Conservation (phyloP, 2,329 filamentous ascomycete genomes). For the Fusarium longipes region DNA sequence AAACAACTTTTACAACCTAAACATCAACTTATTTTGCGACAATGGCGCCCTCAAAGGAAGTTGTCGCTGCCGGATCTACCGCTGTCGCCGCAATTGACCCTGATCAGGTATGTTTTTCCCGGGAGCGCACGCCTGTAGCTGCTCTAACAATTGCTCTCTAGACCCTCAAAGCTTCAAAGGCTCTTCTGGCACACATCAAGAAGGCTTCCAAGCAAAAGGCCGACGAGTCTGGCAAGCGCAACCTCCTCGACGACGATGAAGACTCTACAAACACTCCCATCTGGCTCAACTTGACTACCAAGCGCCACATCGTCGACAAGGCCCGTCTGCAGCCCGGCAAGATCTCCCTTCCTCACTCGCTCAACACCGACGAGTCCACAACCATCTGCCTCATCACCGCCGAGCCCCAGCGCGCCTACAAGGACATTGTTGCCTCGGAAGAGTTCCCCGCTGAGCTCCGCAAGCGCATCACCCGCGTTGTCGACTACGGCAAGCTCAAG, state of each 20-base stretch:
- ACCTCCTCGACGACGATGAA: conserved; percentile 63
- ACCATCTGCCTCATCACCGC: conserved; percentile 90
- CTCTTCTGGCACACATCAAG: conserved; percentile 71
- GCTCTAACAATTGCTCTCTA: conserved; percentile 45
- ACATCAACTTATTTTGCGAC: conserved; percentile 39
- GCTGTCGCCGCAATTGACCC: conserved; percentile 53
- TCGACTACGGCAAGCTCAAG: conserved; percentile 82
- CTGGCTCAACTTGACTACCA: conserved; percentile 73
- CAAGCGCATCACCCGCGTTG: conserved; percentile 77
- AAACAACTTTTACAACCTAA: conserved; percentile 42
- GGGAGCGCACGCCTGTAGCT: neutral
- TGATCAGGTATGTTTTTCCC: conserved; percentile 52
- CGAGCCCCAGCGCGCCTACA: conserved; percentile 84
- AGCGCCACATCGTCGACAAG: conserved; percentile 76
- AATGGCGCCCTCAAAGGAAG: conserved; percentile 58
- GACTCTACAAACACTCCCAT: conserved; percentile 63
- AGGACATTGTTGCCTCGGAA: conserved; percentile 82
- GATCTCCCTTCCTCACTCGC: conserved; percentile 80
- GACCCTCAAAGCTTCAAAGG: conserved; percentile 72
- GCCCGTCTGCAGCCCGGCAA: conserved; percentile 85
- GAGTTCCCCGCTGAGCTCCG: conserved; percentile 75
- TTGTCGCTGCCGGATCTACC: conserved; percentile 50
- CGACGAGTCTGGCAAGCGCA: conserved; percentile 63
- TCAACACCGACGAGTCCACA: conserved; percentile 69
- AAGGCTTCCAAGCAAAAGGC: conserved; percentile 63